Base-by-base conservation (phyloP, 108 stramenopile species). In the Skeletonema tropicum region DNA sequence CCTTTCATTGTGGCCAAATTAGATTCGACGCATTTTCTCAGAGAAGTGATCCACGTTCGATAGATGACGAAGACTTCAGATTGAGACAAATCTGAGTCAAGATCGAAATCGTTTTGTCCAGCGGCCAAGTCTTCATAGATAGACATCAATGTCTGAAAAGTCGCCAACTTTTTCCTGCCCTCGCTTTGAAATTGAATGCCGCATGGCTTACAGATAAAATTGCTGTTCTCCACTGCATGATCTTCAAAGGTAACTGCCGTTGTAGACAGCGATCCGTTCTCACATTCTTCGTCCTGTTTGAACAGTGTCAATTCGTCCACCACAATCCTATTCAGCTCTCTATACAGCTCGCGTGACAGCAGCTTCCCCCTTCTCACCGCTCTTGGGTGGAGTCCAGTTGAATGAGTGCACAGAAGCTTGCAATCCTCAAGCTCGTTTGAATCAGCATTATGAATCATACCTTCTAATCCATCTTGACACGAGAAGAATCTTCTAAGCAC, bases 301-400 rank as follows among this genome's bases (percentile, higher is more conserved):
- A 76, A 77, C 41, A 57, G 62, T 21, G 21, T 19, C 23, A 70
- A 76, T 60, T 90, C 89, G 41, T 65, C 59, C 5, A 31, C 4
- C 8, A 93, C 25, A 31, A 90, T 67, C 1, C 60, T 60, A 10
- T 75, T 30, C 23, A 84, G 76, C 3, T 74, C 67, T 13, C 86
- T 75, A 63, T 80, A 95, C 0, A 82, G 19, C 15, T 71, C 57
- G 38, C 46, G 23, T 55, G 89, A 79, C 3, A 95, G 67, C 15
- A 92, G 60, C 76, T 95, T 95, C 31, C 91, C 87, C 23, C 46
- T 41, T 31, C 83, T 66, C 31, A 87, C 87, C 23, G 60, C 68
- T 38, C 49, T 46, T 19, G 93, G 93, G 60, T 80, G 77, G 25
- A 80, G 60, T 25, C 81, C 87, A n/a, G 25, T 31, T 12, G 62